phyloP scores from a whole-genome alignment of 768 basidiomycete species.

The Aureoboletus auriporus region DNA sequence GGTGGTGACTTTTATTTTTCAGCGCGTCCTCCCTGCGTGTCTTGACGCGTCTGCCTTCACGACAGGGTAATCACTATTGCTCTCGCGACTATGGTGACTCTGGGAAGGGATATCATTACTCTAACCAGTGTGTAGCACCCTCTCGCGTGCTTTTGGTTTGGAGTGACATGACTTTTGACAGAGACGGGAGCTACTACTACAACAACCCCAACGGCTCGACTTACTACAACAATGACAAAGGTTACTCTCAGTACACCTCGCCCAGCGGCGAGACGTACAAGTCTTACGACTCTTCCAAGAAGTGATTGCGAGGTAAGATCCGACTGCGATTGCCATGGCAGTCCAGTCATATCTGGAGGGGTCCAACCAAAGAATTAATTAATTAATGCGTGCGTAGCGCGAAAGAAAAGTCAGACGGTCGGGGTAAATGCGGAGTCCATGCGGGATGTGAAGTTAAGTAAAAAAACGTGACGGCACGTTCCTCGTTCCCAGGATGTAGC shows the following conservation, averaged over 20 bases:
- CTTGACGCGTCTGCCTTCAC: neutral
- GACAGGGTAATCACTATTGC: constrained; percentile 61
- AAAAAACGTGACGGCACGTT: too few relatives aligned
- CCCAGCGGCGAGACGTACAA: constrained; percentile 34
- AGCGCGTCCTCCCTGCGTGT: neutral
- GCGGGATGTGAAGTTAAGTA: too few relatives aligned
- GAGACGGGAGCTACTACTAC: constrained; percentile 62
- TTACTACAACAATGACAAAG: constrained; percentile 52
- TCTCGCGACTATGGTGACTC: constrained; percentile 44
- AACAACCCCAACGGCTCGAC: constrained; percentile 55
- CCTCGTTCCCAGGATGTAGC: too few relatives aligned
- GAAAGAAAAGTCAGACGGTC: too few relatives aligned
- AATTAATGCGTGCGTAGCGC: too few relatives aligned
- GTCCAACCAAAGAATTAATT: too few relatives aligned
- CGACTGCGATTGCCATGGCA: too few relatives aligned
- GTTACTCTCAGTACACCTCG: constrained; percentile 48
- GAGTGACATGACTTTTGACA: constrained; percentile 13
- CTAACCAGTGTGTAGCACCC: constrained; percentile 42
- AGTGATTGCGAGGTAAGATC: constrained; percentile 7
- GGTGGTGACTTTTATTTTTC: constrained; percentile 4
- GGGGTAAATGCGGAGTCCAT: too few relatives aligned
- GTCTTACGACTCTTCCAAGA: constrained; percentile 18
- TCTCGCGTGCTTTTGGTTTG: neutral
- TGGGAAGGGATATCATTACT: constrained; percentile 55
- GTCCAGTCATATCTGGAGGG: too few relatives aligned